Conservation (phyloP, 2,329 filamentous ascomycete species). For the Clonostachys solani region DNA sequence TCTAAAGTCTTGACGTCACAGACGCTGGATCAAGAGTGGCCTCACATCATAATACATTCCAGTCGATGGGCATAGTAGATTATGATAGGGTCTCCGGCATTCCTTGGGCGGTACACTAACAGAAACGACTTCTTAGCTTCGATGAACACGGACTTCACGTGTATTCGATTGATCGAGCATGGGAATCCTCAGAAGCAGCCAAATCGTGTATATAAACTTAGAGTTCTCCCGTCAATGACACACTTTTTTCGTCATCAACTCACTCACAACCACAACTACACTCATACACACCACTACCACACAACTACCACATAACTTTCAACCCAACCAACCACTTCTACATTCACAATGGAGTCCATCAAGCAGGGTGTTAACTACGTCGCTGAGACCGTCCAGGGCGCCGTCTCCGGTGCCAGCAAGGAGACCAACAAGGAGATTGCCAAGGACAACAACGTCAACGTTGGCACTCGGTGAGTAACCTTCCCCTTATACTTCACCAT, state of each 20-base stretch:
- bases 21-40: no score
- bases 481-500: background rate
- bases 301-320: constrained; percentile 10
- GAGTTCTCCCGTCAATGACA: background rate
- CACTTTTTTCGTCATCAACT: constrained; percentile 5
- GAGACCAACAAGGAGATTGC: constrained; percentile 67
- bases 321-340: background rate
- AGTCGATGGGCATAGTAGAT: no score
- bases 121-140: no score
- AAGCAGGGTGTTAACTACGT: constrained; percentile 67
- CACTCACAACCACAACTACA: constrained; percentile 9
- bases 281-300: background rate
- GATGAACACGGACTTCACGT: no score
- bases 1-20: no score
- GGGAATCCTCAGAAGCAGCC: no score
- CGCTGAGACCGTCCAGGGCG: constrained; percentile 59
- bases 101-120: no score
- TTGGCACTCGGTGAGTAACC: constrained; percentile 48
- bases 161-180: no score
- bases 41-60: no score
- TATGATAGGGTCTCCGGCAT: no score
- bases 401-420: constrained; percentile 54
- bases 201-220: background rate
- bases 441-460: constrained; percentile 52
- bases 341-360: constrained; percentile 42